A percentile compares a stretch with the other conserved stretches of the same genome.
These are phyloP conservation scores for Termitomyces titanicus DNA, from an alignment of 768 basidiomycete species.

Conservation along the genomic window DNA sequence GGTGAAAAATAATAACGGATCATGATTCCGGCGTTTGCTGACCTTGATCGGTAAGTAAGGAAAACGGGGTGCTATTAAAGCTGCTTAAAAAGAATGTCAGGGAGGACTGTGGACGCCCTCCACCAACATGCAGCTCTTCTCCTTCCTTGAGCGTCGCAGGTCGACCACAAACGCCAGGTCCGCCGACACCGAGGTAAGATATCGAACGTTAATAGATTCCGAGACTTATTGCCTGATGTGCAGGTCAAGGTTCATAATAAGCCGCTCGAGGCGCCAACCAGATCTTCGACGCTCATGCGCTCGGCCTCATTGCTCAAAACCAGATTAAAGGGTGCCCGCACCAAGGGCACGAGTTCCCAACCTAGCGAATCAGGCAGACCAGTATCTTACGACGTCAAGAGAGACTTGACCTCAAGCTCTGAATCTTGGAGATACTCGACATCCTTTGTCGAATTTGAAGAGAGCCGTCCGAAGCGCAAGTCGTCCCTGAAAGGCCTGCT, in stretches of 20 bases:
- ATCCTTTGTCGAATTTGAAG: not conserved
- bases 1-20: conserved; percentile 5
- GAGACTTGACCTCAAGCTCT: not conserved
- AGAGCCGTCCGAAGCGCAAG: conserved; percentile 3
- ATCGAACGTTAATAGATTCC: not conserved
- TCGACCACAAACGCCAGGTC: not conserved
- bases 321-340: not conserved
- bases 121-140: conserved; percentile 6
- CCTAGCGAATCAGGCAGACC: not conserved
- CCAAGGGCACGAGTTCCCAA: not conserved
- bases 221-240: not conserved
- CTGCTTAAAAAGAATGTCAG: not conserved
- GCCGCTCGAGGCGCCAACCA: not conserved
- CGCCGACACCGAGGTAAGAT: conserved; percentile 1
- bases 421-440: not conserved
- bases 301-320: conserved; percentile 7
- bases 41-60: conserved; percentile 1
- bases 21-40: conserved; percentile 3
- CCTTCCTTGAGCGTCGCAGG: conserved; percentile 11
- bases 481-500: conserved; percentile 7
- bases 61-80: not conserved
- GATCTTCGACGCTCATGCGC: conserved; percentile 2
- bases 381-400: not conserved
- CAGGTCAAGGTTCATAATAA: not conserved
- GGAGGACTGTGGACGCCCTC: not conserved